These are phyloP conservation scores for Nymphaea colorata DNA, from an alignment of 164 flowering plant genomes.

Conservation along the genomic window DNA sequence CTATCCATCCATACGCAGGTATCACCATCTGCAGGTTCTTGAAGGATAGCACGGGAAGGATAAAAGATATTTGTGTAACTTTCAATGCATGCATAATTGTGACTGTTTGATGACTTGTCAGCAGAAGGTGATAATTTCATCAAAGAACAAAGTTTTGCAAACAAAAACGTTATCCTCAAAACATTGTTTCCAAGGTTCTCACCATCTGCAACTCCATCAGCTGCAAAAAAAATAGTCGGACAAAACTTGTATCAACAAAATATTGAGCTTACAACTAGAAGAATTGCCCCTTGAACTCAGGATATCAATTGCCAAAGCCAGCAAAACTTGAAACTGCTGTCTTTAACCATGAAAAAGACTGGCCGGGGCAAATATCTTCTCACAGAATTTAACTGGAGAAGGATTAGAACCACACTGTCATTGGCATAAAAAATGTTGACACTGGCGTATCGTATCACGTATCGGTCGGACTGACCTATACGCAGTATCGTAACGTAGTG, in stretches of 20 bases:
- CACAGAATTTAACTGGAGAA: background rate
- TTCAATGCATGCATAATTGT: constrained; percentile 15
- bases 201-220: constrained; percentile 17
- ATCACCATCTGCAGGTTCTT: constrained; percentile 25
- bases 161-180: constrained; percentile 36
- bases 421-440: too few relatives aligned
- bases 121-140: constrained; percentile 24
- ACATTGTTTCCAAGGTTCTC: constrained; percentile 48
- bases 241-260: background rate
- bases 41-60: constrained; percentile 14
- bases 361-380: background rate
- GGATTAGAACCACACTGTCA: background rate
- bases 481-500: too few relatives aligned
- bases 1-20: constrained; percentile 22
- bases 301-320: background rate
- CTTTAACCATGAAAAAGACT: background rate
- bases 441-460: too few relatives aligned
- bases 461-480: too few relatives aligned
- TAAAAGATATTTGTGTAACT: constrained; percentile 27
- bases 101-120: constrained; percentile 4
- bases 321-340: too few relatives aligned
- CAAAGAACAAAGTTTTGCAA: constrained; percentile 47
- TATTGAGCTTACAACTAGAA: background rate
- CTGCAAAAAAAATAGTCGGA: constrained; percentile 18
- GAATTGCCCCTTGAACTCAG: background rate